A percentile compares a stretch with the other conserved stretches of the same genome.
Conservation (phyloP, 345 rosid species). For the Arabidopsis suecica region DNA sequence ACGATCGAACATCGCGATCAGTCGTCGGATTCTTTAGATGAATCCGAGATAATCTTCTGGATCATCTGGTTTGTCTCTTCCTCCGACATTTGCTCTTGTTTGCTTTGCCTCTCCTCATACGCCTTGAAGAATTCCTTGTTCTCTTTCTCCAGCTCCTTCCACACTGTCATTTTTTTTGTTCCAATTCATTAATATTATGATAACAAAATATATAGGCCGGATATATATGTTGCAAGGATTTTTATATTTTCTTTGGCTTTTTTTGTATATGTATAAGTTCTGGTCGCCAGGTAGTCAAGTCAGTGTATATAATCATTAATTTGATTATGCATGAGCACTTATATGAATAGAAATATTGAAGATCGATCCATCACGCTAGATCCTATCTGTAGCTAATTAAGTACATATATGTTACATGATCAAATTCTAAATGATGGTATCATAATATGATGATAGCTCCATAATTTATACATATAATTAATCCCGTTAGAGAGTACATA, state of each 20-base stretch:
- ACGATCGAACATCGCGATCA: constrained; percentile 42
- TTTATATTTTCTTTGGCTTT: neutral
- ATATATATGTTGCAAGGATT: constrained; percentile 3
- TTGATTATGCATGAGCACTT: constrained; percentile 19
- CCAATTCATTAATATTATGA: neutral
- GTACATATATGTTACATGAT: constrained; percentile 2
- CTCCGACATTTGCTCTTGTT: constrained; percentile 75
- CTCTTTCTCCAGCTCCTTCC: constrained; percentile 93
- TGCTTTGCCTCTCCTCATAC: constrained; percentile 64
- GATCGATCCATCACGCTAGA: neutral
- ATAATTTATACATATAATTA: neutral
- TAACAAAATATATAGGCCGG: neutral
- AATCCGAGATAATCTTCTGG: constrained; percentile 67
- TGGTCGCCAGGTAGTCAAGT: neutral
- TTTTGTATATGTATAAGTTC: neutral
- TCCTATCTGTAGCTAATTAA: neutral
- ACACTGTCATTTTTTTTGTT: constrained; percentile 51
- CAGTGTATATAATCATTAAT: neutral
- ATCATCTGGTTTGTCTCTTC: constrained; percentile 86
- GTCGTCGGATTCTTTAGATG: constrained; percentile 57
- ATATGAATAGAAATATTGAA: neutral
- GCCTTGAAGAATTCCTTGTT: constrained; percentile 88
- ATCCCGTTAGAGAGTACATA: neutral
- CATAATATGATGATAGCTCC: neutral
- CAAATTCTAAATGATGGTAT: neutral